Base-by-base conservation (phyloP, 805 yeast genomes). In the Grigorovia transvaalensis region DNA sequence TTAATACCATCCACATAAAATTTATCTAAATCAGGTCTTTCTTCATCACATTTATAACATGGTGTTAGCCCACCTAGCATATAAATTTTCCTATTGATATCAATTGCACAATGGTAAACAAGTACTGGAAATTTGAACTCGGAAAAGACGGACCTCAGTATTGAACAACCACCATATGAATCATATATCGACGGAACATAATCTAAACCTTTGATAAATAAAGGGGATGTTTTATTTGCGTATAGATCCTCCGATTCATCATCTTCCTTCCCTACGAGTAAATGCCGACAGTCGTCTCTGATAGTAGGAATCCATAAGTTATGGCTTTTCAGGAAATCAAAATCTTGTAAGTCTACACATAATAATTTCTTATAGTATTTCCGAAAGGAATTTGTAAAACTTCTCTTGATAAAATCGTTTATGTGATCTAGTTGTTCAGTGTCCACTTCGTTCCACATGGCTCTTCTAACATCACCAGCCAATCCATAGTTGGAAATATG, bases 11-110 rank as follows among this genome's bases (percentile, higher is more conserved):
- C 61, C 48, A 71, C 61, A 61, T 59, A 49, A 66, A 66, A 57
- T 59, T 70, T 58, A 53, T 66, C 57, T 57, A 74, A 47, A 70
- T 68, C 61, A 4, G 68, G 65, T 9, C 61, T 59, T 40, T 59
- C 62, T 23, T 59, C 59, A 40, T 61, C 61, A 30, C 57, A 60
- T 17, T 57, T 53, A 45, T 59, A 54, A 35, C 59, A 61, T 19
- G 67, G 65, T 48, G 61, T 57, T 40, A 75, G 56, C 0, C 84
- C 84, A 27, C 84, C 84, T 27, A 72, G 54, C 0, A 71, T 55
- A 51, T 66, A 74, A 2, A 74, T 63, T n/a, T 64, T 65, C 18
- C 68, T 71, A 20, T 67, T 63, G 50, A 73, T 51, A 11, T 69
- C 71, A n/a, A 71, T 68, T 0, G 76, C 53, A 4, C 75, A 62